Conservation (phyloP, 306 rosid genomes). For the Ziziphus jujuba region DNA sequence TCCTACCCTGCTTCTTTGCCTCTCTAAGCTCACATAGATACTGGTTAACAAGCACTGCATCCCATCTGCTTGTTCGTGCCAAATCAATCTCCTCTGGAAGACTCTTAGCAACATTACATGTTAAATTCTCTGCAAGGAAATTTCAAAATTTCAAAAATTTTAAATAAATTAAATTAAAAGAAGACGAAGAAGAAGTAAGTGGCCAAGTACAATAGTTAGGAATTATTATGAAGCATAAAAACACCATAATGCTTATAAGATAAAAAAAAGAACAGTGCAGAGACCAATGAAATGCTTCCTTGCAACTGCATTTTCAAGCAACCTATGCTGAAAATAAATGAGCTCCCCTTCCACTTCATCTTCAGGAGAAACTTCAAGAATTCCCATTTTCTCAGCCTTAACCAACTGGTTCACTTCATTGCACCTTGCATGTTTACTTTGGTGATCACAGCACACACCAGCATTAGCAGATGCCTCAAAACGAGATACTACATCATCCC, state of each 20-base stretch:
- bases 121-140: slow-evolving; percentile 61
- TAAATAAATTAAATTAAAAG: neutral
- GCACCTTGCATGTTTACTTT: slow-evolving; percentile 39
- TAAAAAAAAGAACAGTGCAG: slow-evolving; percentile 15
- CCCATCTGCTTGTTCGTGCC: slow-evolving; percentile 71
- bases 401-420: slow-evolving; percentile 40
- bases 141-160: slow-evolving; percentile 16
- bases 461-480: slow-evolving; percentile 42
- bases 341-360: slow-evolving; percentile 95
- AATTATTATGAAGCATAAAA: neutral
- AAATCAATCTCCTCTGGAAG: slow-evolving; percentile 76
- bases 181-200: neutral
- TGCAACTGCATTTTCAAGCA: slow-evolving; percentile 59
- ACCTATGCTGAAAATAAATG: slow-evolving; percentile 67
- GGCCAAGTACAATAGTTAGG: too few species aligned
- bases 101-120: slow-evolving; percentile 54
- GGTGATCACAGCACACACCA: slow-evolving; percentile 49
- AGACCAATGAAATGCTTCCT: slow-evolving; percentile 66
- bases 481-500: slow-evolving; percentile 39
- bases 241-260: slow-evolving; percentile 12
- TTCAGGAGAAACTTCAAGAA: slow-evolving; percentile 53
- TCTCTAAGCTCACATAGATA: slow-evolving; percentile 81
- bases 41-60: slow-evolving; percentile 74
- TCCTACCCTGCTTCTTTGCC: slow-evolving; percentile 95
- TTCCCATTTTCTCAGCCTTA: slow-evolving; percentile 43